A percentile compares a stretch with the other conserved stretches of the same genome.
These are phyloP conservation scores for Phytophthora cactorum DNA, from an alignment of 352 stramenopile species.

Conservation along the genomic window DNA sequence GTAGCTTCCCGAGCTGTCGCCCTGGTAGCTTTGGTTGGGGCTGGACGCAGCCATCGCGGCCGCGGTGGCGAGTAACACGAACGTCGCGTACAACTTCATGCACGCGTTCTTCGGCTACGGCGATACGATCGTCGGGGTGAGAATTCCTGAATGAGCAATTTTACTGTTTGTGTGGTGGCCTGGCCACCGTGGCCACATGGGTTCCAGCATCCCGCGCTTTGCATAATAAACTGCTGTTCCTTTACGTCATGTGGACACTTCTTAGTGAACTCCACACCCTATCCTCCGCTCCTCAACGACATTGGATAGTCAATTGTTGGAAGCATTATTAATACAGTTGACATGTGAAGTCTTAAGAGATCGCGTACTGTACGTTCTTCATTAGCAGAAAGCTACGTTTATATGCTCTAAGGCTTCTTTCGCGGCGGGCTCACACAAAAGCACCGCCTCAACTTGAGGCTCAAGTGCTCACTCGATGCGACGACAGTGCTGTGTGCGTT, in stretches of 20 bases:
- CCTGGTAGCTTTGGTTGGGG: conserved; percentile 12
- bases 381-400: no score
- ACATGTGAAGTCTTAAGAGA: no score
- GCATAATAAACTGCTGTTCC: conserved; percentile 4
- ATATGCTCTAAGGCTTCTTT: no score
- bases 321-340: no score
- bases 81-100: conserved; percentile 23
- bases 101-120: not conserved
- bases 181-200: conserved; percentile 2
- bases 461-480: conserved; percentile 18
- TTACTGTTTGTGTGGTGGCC: conserved; percentile 2
- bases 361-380: no score
- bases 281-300: not conserved
- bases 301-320: no score
- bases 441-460: not conserved
- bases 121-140: not conserved
- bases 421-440: not conserved
- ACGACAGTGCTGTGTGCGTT: conserved; percentile 8
- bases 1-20: conserved; percentile 10
- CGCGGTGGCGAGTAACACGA: conserved; percentile 14
- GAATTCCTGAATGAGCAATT: conserved; percentile 13
- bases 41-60: conserved; percentile 9
- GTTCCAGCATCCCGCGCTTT: conserved; percentile 9
- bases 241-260: conserved; percentile 16
- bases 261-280: not conserved